Evolutionary conservation across 2,329 filamentous ascomycete species (phyloP).

Genomic region (Graphiopsis chlorocephala): DNA sequence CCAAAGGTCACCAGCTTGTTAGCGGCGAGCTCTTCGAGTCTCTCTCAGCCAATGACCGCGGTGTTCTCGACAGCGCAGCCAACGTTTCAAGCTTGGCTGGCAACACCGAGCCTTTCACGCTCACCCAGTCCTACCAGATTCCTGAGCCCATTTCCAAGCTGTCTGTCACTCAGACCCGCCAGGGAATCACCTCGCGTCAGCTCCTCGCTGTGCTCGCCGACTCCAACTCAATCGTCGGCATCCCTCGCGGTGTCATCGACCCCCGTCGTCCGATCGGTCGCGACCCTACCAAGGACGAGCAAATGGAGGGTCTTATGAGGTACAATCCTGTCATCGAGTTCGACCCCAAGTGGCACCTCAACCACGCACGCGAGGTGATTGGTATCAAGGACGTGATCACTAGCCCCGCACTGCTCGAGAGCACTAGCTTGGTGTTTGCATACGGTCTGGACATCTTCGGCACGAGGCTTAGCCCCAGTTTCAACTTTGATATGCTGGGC

Average conservation of each 20-base stretch:
- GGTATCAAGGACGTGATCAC: slow-evolving; percentile 73
- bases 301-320: slow-evolving; percentile 75
- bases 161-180: slow-evolving; percentile 81
- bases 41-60: slow-evolving; percentile 76
- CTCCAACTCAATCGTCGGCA: slow-evolving; percentile 70
- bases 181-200: slow-evolving; percentile 84
- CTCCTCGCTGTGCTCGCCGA: slow-evolving; percentile 75
- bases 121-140: slow-evolving; percentile 78
- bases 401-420: slow-evolving; percentile 78
- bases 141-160: slow-evolving; percentile 75
- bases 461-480: slow-evolving; percentile 80
- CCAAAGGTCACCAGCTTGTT: slow-evolving; percentile 82
- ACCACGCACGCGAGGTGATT: slow-evolving; percentile 77
- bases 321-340: slow-evolving; percentile 79
- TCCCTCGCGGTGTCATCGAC: slow-evolving; percentile 77
- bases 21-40: slow-evolving; percentile 91
- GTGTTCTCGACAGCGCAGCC: slow-evolving; percentile 64
- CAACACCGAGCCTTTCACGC: slow-evolving; percentile 67
- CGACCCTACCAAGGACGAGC: slow-evolving; percentile 75
- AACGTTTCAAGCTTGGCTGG: slow-evolving; percentile 77
- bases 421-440: slow-evolving; percentile 84
- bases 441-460: slow-evolving; percentile 88
- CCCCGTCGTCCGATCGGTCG: slow-evolving; percentile 82
- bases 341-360: slow-evolving; percentile 75
- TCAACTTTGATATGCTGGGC: slow-evolving; percentile 86